Conservation (phyloP, 164 flowering plant species). For the Vitis riparia region DNA sequence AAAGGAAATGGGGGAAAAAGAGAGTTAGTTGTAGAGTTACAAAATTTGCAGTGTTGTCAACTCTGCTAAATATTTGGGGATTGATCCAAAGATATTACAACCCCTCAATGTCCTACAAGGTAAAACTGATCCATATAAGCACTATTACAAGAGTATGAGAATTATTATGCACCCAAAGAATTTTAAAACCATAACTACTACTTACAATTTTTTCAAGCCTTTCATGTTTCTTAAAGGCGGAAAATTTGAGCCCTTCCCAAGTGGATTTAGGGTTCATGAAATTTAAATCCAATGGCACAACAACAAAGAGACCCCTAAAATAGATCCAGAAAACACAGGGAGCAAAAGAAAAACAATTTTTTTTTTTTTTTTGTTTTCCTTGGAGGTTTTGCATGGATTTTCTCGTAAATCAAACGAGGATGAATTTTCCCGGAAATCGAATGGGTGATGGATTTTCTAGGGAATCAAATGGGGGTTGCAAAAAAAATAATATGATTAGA, state of each 20-base stretch:
- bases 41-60: constrained; percentile 17
- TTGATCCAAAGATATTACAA: constrained; percentile 32
- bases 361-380: too few species aligned
- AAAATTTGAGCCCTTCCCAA: constrained; percentile 27
- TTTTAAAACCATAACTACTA: not conserved
- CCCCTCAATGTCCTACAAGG: constrained; percentile 35
- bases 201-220: constrained; percentile 29
- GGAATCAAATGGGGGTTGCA: too few species aligned
- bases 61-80: constrained; percentile 20
- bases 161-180: not conserved
- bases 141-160: not conserved
- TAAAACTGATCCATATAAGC: not conserved
- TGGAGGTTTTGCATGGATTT: too few species aligned
- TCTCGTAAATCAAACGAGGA: too few species aligned
- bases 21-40: constrained; percentile 14
- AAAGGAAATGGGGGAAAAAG: not conserved
- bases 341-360: too few species aligned
- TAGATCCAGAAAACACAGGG: too few species aligned
- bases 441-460: too few species aligned
- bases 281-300: too few species aligned
- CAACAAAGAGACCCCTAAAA: too few species aligned
- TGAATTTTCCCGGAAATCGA: too few species aligned
- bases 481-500: too few species aligned
- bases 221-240: constrained; percentile 27
- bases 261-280: too few species aligned